Evolutionary conservation across 2,329 filamentous ascomycete genomes (phyloP), one percentile per base, ranked within the genome.

Genomic region (Neofusicoccum ribis): DNA sequence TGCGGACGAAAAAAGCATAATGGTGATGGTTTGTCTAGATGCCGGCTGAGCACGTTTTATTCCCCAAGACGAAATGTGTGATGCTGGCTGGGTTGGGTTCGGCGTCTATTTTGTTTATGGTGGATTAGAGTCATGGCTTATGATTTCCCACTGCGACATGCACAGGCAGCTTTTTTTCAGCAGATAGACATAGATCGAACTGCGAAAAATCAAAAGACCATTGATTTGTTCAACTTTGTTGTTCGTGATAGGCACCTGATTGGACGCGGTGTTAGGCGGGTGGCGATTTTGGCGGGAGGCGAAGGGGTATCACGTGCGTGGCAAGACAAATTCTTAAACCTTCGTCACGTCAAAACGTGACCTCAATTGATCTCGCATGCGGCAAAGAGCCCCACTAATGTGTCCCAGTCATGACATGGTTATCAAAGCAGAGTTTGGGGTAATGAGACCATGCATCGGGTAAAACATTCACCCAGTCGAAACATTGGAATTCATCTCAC

Each of bases 91-190:
- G 61, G 61, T 52, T 63, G 61, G 61, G 61, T 63, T 63, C 61
- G 61, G 61, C 61, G 61, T 63, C 47, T 43, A 31, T 60, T 60
- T 60, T 60, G 27, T 34, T 60, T 47, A 34, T 63, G 61, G 47
- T 63, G 50, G 47, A 37, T 63, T 63, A 60, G 47, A 54, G 61
- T 63, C 61, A 63, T 54, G 61, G 49, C 34, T 62, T 52, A 63
- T 54, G 61, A 63, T 52, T 36, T 60, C 37, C 61, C 61, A 63
- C 61, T 63, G 61, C 61, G 37, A 43, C 61, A 52, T 52, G 49
- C 37, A 41, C 59, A 17, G 34, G 58, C 44, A 61, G 58, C 41
- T 27, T 54, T 46, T 52, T 43, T 46, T 39, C 20, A 39, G 36
- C 36, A 46, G 49, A 54, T 63, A 63, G 61, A 63, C 23, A 54